Evolutionary conservation across 2,329 filamentous ascomycete genomes (phyloP).

Genomic region (Penicillium thymicola): DNA sequence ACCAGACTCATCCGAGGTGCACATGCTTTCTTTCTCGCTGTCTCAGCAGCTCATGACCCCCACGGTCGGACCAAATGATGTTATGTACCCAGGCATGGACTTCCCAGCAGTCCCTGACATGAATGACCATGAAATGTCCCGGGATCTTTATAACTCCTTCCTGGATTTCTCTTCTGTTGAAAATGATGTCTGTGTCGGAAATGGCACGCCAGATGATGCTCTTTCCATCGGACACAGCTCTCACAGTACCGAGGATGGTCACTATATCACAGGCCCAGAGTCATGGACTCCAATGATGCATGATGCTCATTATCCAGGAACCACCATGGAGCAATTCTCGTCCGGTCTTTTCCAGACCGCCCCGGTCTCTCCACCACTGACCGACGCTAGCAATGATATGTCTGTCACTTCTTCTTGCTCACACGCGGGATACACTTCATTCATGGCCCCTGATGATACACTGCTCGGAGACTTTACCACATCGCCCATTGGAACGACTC

Average conservation of each 20-base stretch:
- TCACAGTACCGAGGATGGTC: constrained; percentile 35
- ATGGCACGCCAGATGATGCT: constrained; percentile 38
- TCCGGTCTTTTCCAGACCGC: constrained; percentile 37
- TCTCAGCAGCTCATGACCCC: constrained; percentile 41
- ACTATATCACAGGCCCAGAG: constrained; percentile 30
- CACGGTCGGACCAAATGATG: constrained; percentile 38
- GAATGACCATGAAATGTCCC: constrained; percentile 38
- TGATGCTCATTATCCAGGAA: constrained; percentile 35
- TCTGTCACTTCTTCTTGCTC: constrained; percentile 42
- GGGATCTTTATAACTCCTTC: constrained; percentile 40
- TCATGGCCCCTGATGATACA: constrained; percentile 38
- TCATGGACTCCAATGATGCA: constrained; percentile 38
- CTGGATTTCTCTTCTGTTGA: constrained; percentile 42
- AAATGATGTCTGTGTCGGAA: constrained; percentile 37
- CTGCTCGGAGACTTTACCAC: constrained; percentile 37
- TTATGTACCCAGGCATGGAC: constrained; percentile 41
- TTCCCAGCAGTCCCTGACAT: constrained; percentile 38
- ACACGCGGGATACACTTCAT: constrained; percentile 38
- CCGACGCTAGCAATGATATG: constrained; percentile 42
- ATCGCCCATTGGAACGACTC: constrained; percentile 31
- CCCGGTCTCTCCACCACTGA: constrained; percentile 43
- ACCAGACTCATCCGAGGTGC: constrained; percentile 40
- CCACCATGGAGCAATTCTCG: constrained; percentile 35
- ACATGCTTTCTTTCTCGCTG: constrained; percentile 43
- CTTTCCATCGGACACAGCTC: constrained; percentile 39